A percentile compares a stretch with the other conserved stretches of the same genome.
Evolutionary conservation across 2,329 filamentous ascomycete species (phyloP).

Genomic region (Ascomycota sp.): DNA sequence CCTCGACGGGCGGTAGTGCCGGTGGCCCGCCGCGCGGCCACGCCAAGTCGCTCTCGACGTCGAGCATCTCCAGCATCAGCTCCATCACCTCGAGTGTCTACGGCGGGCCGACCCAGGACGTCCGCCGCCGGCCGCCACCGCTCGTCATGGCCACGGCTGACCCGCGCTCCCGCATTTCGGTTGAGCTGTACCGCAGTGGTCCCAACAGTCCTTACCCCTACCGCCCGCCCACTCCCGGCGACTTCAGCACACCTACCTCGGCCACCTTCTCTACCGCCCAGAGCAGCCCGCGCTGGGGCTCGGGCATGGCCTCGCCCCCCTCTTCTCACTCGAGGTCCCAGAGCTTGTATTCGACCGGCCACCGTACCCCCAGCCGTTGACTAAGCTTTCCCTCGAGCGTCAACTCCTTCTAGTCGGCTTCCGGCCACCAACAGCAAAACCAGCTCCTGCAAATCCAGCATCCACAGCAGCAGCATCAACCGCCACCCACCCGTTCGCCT

Average conservation of each 20-base stretch:
- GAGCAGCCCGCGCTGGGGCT: constrained; percentile 56
- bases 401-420: constrained; percentile 53
- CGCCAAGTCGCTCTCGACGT: constrained; percentile 68
- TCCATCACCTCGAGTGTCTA: constrained; percentile 49
- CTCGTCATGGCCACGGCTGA: constrained; percentile 69
- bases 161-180: constrained; percentile 40
- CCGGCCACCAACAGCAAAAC: not conserved
- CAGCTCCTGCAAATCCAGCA: not conserved
- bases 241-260: constrained; percentile 67
- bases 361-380: constrained; percentile 48
- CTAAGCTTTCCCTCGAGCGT: constrained; percentile 62
- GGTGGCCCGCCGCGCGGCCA: constrained; percentile 57
- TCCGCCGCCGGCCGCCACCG: constrained; percentile 56
- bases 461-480: not conserved
- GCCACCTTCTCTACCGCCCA: constrained; percentile 60
- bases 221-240: constrained; percentile 46
- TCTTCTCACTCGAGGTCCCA: constrained; percentile 48
- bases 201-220: constrained; percentile 43
- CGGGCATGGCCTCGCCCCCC: constrained; percentile 50
- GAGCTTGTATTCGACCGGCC: constrained; percentile 46
- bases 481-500: constrained; percentile 31
- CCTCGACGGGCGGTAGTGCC: constrained; percentile 57
- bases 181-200: constrained; percentile 48
- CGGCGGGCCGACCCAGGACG: constrained; percentile 37
- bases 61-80: constrained; percentile 60